phyloP scores from a whole-genome alignment of 805 yeast species.

The Hagleromyces aurorensis region DNA sequence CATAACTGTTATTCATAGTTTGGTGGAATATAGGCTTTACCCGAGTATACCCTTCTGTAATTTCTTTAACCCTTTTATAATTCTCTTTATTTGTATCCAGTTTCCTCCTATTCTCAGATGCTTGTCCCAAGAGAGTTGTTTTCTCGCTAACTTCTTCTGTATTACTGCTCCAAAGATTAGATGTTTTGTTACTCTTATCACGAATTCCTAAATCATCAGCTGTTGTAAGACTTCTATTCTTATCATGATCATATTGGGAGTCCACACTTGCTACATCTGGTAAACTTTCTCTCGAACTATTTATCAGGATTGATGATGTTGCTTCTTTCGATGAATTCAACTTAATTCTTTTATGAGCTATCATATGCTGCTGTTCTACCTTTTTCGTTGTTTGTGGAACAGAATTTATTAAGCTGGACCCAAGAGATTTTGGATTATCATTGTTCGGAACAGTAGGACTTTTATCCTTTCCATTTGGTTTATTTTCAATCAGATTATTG shows the following conservation, averaged over 20 bases:
- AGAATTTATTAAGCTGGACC: slow-evolving; percentile 27
- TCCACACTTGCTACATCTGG: no score
- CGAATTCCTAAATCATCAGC: slow-evolving; percentile 1
- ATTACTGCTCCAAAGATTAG: not conserved
- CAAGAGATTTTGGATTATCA: slow-evolving; percentile 16
- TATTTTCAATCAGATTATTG: no score
- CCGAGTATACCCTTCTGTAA: no score
- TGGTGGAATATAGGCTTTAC: slow-evolving; percentile 4
- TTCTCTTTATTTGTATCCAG: not conserved
- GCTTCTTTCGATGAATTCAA: no score
- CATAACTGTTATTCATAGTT: slow-evolving; percentile 4
- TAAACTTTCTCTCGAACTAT: no score
- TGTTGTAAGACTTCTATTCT: not conserved
- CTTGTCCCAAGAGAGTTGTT: no score
- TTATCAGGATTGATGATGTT: no score
- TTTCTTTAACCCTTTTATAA: not conserved
- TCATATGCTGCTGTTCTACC: slow-evolving; percentile 11
- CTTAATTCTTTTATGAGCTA: slow-evolving; percentile 12
- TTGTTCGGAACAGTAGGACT: slow-evolving; percentile 1
- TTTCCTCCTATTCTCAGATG: not conserved
- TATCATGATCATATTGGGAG: no score
- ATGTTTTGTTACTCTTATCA: not conserved
- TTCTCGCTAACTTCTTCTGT: not conserved
- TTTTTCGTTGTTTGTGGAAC: slow-evolving; percentile 22
- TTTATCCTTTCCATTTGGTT: no score